phyloP scores from a whole-genome alignment of 2,329 filamentous ascomycete species.

The Trichoderma pleuroti region DNA sequence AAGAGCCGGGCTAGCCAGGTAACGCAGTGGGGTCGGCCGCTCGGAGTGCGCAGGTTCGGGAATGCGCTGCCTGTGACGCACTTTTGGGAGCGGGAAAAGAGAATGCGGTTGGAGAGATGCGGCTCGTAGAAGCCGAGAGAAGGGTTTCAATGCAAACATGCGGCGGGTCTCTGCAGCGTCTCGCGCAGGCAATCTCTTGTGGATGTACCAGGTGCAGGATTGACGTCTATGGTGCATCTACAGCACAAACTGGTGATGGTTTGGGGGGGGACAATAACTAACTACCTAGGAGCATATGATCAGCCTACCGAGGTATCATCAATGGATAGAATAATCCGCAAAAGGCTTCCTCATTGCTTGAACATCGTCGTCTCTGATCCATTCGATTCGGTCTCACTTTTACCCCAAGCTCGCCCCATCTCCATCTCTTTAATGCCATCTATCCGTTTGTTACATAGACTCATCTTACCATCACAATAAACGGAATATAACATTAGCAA shows the following conservation, averaged over 20 bases:
- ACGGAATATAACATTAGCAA: fast-evolving
- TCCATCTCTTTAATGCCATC: background rate
- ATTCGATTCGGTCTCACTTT: background rate
- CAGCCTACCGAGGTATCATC: background rate
- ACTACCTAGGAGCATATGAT: background rate
- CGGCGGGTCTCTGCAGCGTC: background rate
- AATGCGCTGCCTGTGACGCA: background rate
- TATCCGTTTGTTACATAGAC: background rate
- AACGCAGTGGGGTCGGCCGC: slow-evolving; percentile 6
- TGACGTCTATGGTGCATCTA: background rate
- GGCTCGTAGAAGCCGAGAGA: slow-evolving; percentile 6
- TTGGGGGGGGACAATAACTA: background rate
- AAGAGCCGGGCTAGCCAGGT: background rate
- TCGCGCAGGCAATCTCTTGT: background rate
- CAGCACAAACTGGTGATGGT: background rate
- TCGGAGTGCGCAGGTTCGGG: slow-evolving; percentile 12
- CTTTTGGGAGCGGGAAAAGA: background rate
- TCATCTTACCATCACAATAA: background rate
- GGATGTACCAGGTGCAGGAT: too few relatives aligned
- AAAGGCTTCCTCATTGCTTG: background rate
- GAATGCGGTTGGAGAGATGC: background rate
- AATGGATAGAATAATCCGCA: background rate
- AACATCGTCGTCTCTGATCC: background rate
- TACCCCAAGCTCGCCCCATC: background rate
- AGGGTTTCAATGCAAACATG: background rate